Conservation (phyloP, 1,139 yeast species). For the Candida sanyaensis region DNA sequence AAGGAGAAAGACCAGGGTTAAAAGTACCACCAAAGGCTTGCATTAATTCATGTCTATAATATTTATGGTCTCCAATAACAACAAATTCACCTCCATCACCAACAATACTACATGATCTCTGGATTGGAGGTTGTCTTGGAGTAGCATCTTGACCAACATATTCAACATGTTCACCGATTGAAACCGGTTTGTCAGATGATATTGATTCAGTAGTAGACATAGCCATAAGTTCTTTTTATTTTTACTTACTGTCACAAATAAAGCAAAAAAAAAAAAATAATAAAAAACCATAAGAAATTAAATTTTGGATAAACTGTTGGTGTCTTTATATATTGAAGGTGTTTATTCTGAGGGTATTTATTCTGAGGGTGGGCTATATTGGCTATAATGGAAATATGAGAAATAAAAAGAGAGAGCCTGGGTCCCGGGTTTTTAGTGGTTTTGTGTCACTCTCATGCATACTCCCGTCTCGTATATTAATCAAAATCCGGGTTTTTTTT, state of each 20-base stretch:
- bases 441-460: neutral
- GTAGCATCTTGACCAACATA: neutral
- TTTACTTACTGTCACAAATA: neutral
- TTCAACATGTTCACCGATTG: neutral
- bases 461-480: slow-evolving; percentile 2
- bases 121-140: neutral
- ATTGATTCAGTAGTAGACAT: slow-evolving; percentile 2
- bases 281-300: too few relatives aligned
- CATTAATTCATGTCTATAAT: slow-evolving; percentile 38
- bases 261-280: too few relatives aligned
- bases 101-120: slow-evolving; percentile 17
- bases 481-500: neutral
- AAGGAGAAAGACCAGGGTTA: slow-evolving; percentile 32
- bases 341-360: neutral
- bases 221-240: neutral
- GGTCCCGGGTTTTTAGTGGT: neutral
- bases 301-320: too few relatives aligned
- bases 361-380: neutral
- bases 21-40: slow-evolving; percentile 38
- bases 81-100: slow-evolving; percentile 28
- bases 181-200: neutral
- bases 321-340: neutral
- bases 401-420: neutral
- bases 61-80: slow-evolving; percentile 33
- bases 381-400: neutral